Percentiles rank a stretch among this genome's conserved stretches.
Conservation (phyloP, 495 filamentous ascomycete genomes). For the Trichoderma gamsii region DNA sequence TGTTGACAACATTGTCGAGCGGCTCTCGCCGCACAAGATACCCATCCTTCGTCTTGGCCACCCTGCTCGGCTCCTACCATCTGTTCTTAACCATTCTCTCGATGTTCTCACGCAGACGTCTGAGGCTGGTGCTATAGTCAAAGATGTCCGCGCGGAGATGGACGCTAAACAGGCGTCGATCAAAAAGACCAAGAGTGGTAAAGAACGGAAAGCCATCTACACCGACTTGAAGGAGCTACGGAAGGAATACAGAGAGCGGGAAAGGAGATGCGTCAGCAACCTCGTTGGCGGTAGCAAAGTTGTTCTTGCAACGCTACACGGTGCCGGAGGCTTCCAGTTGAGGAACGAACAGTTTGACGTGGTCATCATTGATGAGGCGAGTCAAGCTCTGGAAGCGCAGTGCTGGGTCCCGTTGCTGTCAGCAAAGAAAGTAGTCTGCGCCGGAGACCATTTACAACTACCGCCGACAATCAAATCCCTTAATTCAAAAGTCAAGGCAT, state of each 20-base stretch:
- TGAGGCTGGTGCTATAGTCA: constrained; percentile 83
- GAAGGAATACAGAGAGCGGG: constrained; percentile 82
- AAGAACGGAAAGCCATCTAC: constrained; percentile 78
- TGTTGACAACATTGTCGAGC: constrained; percentile 98
- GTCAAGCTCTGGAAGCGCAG: constrained; percentile 92
- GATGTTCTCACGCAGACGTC: constrained; percentile 90
- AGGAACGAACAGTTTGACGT: constrained; percentile 81
- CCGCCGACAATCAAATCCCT: constrained; percentile 89
- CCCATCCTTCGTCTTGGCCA: constrained; percentile 88
- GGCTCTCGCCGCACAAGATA: constrained; percentile 73
- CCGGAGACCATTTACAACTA: constrained; percentile 90
- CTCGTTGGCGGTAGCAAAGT: constrained; percentile 75
- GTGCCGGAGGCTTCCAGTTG: constrained; percentile 81
- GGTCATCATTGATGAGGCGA: constrained; percentile 91
- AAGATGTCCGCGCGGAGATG: constrained; percentile 87
- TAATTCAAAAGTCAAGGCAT: constrained; percentile 44
- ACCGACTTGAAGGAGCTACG: constrained; percentile 75
- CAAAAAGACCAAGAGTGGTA: constrained; percentile 74
- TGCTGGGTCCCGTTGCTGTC: constrained; percentile 90
- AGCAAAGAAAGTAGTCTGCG: constrained; percentile 80
- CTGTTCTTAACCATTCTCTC: constrained; percentile 80
- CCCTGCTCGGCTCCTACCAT: constrained; percentile 83
- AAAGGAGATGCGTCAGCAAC: constrained; percentile 69
- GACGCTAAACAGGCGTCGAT: constrained; percentile 86
- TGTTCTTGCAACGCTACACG: constrained; percentile 87